Percentiles rank a stretch among this genome's conserved stretches.
Conservation (phyloP, 2,329 filamentous ascomycete genomes). For the Paradendryphiella salina region DNA sequence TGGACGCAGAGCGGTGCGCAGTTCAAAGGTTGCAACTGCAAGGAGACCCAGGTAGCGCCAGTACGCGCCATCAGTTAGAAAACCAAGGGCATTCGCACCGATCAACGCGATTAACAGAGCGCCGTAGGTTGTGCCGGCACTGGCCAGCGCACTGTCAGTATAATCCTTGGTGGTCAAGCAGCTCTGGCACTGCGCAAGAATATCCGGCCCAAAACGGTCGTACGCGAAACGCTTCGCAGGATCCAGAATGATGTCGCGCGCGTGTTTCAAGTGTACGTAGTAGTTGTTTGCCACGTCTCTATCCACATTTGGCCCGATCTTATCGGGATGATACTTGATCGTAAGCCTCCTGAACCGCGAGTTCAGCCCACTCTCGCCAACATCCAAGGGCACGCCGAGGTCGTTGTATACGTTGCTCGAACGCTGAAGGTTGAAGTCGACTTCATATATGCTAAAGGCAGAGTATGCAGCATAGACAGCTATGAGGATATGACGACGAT, state of each 20-base stretch:
- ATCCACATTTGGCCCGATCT: constrained; percentile 53
- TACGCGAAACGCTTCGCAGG: constrained; percentile 78
- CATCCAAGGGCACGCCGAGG: constrained; percentile 69
- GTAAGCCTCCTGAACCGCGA: constrained; percentile 74
- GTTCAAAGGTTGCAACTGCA: constrained; percentile 60
- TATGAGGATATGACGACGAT: constrained; percentile 82
- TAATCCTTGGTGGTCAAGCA: constrained; percentile 74
- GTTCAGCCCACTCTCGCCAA: constrained; percentile 77
- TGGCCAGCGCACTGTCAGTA: constrained; percentile 63
- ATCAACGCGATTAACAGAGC: constrained; percentile 35
- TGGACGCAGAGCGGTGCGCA: constrained; percentile 60
- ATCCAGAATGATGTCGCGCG: constrained; percentile 84
- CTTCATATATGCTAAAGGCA: constrained; percentile 88
- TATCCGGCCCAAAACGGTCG: constrained; percentile 74
- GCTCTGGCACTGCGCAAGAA: constrained; percentile 57
- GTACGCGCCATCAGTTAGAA: constrained; percentile 41
- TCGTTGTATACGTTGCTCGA: constrained; percentile 77
- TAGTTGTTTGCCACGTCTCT: constrained; percentile 49
- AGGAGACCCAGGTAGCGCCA: constrained; percentile 58
- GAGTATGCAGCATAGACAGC: constrained; percentile 83
- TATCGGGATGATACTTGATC: constrained; percentile 79
- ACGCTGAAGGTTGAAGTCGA: constrained; percentile 75
- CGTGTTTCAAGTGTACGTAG: constrained; percentile 82
- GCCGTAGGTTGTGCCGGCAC: constrained; percentile 32
- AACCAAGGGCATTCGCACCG: constrained; percentile 43